Evolutionary conservation across 345 rosid species (phyloP).

Genomic region (Acer campestre): DNA sequence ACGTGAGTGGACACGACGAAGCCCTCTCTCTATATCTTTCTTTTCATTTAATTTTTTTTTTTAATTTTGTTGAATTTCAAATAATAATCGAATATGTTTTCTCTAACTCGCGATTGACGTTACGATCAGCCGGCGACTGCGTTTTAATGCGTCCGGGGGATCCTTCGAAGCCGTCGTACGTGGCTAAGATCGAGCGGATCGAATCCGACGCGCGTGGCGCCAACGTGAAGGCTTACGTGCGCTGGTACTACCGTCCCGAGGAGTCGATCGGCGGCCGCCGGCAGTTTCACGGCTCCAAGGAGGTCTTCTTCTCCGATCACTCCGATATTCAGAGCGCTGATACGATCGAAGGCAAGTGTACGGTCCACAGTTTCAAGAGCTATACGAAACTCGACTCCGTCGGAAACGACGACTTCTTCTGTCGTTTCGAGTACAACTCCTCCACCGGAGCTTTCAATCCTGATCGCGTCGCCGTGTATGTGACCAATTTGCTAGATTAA

Average conservation of each 20-base stretch:
- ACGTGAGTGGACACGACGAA: conserved; percentile 42
- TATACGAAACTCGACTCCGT: conserved; percentile 93
- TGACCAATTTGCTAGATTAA: conserved; percentile 2
- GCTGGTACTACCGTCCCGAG: conserved; percentile 99
- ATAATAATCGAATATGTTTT: neutral
- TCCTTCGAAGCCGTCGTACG: conserved; percentile 80
- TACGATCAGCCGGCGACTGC: conserved; percentile 72
- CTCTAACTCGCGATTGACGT: neutral
- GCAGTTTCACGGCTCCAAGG: conserved; percentile 95
- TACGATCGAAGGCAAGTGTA: conserved; percentile 91
- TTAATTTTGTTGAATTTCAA: neutral
- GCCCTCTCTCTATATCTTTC: neutral
- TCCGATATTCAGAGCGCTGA: conserved; percentile 85
- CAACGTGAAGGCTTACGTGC: conserved; percentile 69
- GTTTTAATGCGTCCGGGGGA: conserved; percentile 95
- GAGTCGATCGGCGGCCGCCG: conserved; percentile 95
- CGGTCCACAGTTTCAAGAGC: conserved; percentile 81
- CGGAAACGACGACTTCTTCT: conserved; percentile 93
- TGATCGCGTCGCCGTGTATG: conserved; percentile 95
- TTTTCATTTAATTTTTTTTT: no score
- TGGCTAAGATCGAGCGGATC: conserved; percentile 86
- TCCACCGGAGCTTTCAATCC: conserved; percentile 85
- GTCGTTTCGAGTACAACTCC: conserved; percentile 95
- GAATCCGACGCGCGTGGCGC: conserved; percentile 81
- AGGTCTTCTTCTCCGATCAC: conserved; percentile 92